phyloP scores from a whole-genome alignment of 2,329 filamentous ascomycete genomes.

The Seiridium unicorne region DNA sequence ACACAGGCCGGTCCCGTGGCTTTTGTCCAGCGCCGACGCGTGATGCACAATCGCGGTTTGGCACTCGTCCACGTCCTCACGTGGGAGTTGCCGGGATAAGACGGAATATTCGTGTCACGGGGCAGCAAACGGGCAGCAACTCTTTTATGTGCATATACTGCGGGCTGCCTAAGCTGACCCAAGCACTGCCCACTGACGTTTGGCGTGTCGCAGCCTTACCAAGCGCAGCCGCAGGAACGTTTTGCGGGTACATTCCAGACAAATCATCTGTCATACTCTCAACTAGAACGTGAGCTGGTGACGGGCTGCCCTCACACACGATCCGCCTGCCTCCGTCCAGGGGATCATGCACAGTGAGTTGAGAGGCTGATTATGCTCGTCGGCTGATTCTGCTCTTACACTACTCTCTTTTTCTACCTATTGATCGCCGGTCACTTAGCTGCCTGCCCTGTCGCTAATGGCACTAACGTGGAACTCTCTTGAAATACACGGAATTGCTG shows the following conservation, averaged over 20 bases:
- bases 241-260: background rate
- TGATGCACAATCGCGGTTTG: constrained; percentile 25
- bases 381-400: no score
- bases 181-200: background rate
- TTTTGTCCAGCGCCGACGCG: constrained; percentile 24
- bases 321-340: background rate
- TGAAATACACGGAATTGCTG: background rate
- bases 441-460: no score
- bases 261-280: background rate
- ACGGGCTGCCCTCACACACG: background rate
- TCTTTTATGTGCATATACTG: background rate
- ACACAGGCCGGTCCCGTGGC: constrained; percentile 21
- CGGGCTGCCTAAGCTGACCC: background rate
- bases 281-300: background rate
- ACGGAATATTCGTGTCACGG: constrained; percentile 13
- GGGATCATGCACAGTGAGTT: background rate
- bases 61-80: constrained; percentile 4
- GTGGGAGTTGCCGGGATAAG: constrained; percentile 14
- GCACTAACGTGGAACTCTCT: background rate
- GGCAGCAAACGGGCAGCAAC: background rate
- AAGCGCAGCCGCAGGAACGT: background rate
- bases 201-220: background rate
- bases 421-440: no score
- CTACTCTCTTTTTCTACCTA: no score
- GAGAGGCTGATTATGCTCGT: no score